These are phyloP conservation scores for Brassica carinata DNA, from an alignment of 345 rosid genomes.

Conservation along the genomic window DNA sequence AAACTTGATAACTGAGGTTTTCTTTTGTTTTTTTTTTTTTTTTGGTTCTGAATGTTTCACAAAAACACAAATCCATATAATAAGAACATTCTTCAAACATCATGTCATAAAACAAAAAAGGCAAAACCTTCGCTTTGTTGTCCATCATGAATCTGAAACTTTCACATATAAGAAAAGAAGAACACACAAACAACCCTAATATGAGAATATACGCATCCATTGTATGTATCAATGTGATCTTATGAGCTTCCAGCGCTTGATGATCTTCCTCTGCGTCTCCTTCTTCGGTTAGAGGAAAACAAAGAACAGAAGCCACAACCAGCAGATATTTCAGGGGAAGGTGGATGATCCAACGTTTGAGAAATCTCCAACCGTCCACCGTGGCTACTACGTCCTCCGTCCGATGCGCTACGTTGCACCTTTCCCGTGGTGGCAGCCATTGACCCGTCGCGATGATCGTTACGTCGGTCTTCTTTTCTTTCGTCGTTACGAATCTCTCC, in stretches of 20 bases:
- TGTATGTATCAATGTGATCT: not conserved
- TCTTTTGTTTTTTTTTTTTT: not conserved
- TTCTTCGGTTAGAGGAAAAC: conserved; percentile 38
- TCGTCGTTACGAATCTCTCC: conserved; percentile 48
- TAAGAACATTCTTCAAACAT: not conserved
- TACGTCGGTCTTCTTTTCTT: conserved; percentile 31
- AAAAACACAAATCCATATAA: not conserved
- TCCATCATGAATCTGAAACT: not conserved
- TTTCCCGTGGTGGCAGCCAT: not conserved
- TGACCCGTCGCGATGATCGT: conserved; percentile 41
- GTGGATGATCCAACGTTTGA: conserved; percentile 50
- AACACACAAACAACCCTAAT: conserved; percentile 17
- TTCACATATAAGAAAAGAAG: not conserved
- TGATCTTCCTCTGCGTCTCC: conserved; percentile 39
- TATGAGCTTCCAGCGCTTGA: conserved; percentile 23
- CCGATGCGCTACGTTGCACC: conserved; percentile 44
- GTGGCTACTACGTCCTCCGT: conserved; percentile 29
- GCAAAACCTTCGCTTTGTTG: not conserved
- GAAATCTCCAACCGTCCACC: conserved; percentile 38
- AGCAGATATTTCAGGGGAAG: conserved; percentile 59
- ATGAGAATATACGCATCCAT: not conserved
- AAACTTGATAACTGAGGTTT: not conserved
- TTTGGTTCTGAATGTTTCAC: not conserved
- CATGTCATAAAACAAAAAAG: conserved; percentile 13
- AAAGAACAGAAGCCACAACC: conserved; percentile 63